A percentile compares a stretch with the other conserved stretches of the same genome.
These are phyloP conservation scores for Hippophae rhamnoides DNA, from an alignment of 306 rosid genomes.

Conservation along the genomic window DNA sequence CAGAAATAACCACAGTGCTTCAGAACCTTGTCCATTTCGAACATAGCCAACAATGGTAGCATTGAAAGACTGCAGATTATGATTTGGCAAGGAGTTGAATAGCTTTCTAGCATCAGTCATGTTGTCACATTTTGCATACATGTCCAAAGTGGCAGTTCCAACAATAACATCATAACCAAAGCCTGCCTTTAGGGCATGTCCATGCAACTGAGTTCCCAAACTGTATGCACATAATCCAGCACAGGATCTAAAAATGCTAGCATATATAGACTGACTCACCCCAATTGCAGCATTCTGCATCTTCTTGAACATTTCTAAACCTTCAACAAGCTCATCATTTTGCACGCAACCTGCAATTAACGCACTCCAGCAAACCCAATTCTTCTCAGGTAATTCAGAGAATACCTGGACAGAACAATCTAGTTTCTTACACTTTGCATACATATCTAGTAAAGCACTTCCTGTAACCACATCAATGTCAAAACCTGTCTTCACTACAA, in stretches of 20 bases:
- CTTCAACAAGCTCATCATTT: conserved; percentile 45
- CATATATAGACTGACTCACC: conserved; percentile 82
- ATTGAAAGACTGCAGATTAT: conserved; percentile 58
- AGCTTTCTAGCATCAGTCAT: conserved; percentile 53
- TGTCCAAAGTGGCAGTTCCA: conserved; percentile 79
- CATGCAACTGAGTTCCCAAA: conserved; percentile 70
- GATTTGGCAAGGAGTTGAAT: conserved; percentile 42
- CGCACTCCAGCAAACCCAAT: conserved; percentile 75
- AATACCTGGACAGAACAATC: conserved; percentile 46
- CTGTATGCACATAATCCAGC: conserved; percentile 57
- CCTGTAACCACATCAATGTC: conserved; percentile 54
- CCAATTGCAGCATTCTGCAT: conserved; percentile 52
- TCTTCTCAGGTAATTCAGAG: conserved; percentile 44
- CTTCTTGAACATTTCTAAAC: conserved; percentile 48
- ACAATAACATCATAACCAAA: conserved; percentile 59
- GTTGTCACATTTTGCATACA: conserved; percentile 73
- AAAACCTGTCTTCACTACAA: conserved; percentile 53
- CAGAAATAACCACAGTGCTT: conserved; percentile 49
- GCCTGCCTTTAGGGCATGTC: conserved; percentile 47
- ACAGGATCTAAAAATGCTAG: conserved; percentile 71
- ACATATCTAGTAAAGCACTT: conserved; percentile 70
- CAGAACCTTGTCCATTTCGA: conserved; percentile 40
- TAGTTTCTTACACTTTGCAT: conserved; percentile 52
- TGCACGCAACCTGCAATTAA: conserved; percentile 73
- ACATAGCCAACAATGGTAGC: conserved; percentile 68